These are phyloP conservation scores for Kuraishia floccosa DNA, from an alignment of 805 yeast genomes.

Conservation along the genomic window DNA sequence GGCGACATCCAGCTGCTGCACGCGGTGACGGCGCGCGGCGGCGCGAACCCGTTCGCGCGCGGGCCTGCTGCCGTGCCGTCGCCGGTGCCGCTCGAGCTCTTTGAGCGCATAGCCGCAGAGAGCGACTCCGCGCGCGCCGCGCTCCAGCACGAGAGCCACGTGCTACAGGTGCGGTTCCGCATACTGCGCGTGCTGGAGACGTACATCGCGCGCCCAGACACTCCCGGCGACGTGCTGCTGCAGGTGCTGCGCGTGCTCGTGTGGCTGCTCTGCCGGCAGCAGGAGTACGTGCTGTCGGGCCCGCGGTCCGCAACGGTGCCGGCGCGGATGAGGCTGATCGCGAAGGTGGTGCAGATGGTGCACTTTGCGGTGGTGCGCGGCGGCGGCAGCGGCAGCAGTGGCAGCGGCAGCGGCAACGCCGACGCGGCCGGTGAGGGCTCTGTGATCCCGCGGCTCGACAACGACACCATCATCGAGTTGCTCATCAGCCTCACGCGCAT, in stretches of 20 bases:
- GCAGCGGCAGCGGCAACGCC: no score
- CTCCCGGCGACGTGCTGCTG: conserved; percentile 10
- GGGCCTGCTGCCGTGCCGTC: no score
- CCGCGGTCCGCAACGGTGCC: conserved; percentile 30
- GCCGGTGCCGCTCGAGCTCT: neutral
- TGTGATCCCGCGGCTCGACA: conserved; percentile 12
- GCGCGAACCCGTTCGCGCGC: neutral
- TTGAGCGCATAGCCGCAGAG: neutral
- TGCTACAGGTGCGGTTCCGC: conserved; percentile 27
- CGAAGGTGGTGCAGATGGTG: conserved; percentile 25
- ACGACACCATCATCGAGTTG: conserved; percentile 16
- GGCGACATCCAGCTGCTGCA: conserved; percentile 16
- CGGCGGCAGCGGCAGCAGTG: no score
- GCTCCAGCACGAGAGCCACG: conserved; percentile 28
- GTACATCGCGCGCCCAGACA: conserved; percentile 18
- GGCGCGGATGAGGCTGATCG: conserved; percentile 26
- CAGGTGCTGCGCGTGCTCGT: conserved; percentile 28
- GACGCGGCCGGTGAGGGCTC: no score
- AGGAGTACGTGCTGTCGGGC: conserved; percentile 27
- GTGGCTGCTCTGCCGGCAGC: conserved; percentile 35
- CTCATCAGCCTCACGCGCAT: conserved; percentile 17
- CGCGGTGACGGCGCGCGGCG: neutral
- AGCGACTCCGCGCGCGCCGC: neutral
- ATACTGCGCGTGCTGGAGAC: conserved; percentile 40
- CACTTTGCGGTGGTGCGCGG: conserved; percentile 20